Conservation (phyloP, 208 protist genomes). For the Leishmania martiniquensis region DNA sequence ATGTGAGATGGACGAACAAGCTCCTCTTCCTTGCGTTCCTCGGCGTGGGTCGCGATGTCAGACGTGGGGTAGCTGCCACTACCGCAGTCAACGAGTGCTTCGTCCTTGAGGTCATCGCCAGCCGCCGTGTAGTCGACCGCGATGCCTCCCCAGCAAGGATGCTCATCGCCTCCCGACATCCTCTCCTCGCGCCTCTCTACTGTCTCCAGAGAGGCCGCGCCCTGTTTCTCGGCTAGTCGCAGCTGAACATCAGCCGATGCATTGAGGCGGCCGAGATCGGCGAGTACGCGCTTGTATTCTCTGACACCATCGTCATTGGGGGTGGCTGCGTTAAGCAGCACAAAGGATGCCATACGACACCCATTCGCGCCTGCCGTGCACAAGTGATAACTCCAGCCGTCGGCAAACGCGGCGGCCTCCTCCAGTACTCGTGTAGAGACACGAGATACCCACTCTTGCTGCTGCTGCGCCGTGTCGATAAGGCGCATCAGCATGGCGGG, state of each 20-base stretch:
- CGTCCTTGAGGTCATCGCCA: not conserved
- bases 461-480: conserved; percentile 1
- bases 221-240: conserved; percentile 1
- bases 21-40: conserved; percentile 11
- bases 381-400: conserved; percentile 31
- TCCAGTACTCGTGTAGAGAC: conserved; percentile 7
- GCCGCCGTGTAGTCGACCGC: not conserved
- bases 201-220: conserved; percentile 4
- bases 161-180: too few relatives aligned
- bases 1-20: conserved; percentile 28
- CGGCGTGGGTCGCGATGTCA: not conserved
- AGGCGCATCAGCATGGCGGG: conserved; percentile 29
- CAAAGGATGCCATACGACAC: conserved; percentile 34
- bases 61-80: not conserved
- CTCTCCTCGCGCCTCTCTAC: not conserved
- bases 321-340: conserved; percentile 31
- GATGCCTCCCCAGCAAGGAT: not conserved
- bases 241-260: conserved; percentile 13
- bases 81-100: not conserved
- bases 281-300: conserved; percentile 33
- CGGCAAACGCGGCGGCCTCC: conserved; percentile 20
- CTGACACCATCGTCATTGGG: conserved; percentile 24
- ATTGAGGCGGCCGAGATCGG: conserved; percentile 31
- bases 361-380: conserved; percentile 14
- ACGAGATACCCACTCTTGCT: conserved; percentile 16